Percentiles rank a stretch among this genome's conserved stretches.
These are phyloP conservation scores for Corinectria fuckeliana DNA, from an alignment of 2,329 filamentous ascomycete genomes.

Conservation along the genomic window DNA sequence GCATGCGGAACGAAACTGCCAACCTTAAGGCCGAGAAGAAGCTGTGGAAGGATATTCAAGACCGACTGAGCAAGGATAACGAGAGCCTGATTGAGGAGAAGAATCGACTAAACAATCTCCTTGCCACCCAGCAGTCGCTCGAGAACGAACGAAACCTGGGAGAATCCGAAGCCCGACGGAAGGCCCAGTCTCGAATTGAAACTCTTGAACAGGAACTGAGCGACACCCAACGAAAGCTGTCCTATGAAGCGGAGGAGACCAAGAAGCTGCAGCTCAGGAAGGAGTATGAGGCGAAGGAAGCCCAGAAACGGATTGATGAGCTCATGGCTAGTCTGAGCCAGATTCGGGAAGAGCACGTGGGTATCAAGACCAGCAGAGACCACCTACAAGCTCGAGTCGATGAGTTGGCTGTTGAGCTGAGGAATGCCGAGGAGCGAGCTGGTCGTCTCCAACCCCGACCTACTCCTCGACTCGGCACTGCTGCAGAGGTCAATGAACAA, in stretches of 20 bases:
- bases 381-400: conserved; percentile 89
- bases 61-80: conserved; percentile 86
- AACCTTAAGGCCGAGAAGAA: conserved; percentile 96
- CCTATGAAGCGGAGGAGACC: conserved; percentile 80
- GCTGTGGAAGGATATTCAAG: conserved; percentile 92
- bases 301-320: conserved; percentile 91
- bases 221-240: conserved; percentile 80
- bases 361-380: conserved; percentile 85
- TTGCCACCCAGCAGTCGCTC: conserved; percentile 84
- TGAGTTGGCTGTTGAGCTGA: conserved; percentile 86
- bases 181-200: conserved; percentile 80
- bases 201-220: conserved; percentile 79
- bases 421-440: conserved; percentile 86
- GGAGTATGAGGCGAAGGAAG: conserved; percentile 88
- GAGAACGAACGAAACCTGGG: conserved; percentile 90
- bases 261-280: conserved; percentile 85
- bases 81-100: conserved; percentile 85
- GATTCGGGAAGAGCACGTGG: conserved; percentile 84
- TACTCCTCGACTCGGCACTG: conserved; percentile 62
- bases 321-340: conserved; percentile 80
- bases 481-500: conserved; percentile 51
- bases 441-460: conserved; percentile 82
- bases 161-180: conserved; percentile 81
- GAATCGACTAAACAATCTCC: conserved; percentile 79
- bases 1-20: conserved; percentile 86